A percentile compares a stretch with the other conserved stretches of the same genome.
phyloP scores from a whole-genome alignment of 179 eudicot species.

The Drosera spatulata region DNA sequence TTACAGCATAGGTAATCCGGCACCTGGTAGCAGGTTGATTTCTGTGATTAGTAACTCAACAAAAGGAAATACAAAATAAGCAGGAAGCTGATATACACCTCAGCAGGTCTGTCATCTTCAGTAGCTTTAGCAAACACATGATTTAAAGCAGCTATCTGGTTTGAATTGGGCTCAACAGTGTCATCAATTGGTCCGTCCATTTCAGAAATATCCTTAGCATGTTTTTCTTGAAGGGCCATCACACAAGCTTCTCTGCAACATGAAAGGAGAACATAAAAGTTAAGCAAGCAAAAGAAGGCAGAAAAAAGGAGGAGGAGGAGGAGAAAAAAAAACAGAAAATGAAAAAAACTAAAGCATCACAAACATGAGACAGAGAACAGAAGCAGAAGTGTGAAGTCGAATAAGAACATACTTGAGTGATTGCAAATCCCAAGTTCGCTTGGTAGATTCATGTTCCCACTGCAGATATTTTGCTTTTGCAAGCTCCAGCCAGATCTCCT shows the following conservation, averaged over 20 bases:
- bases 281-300: constrained; percentile 5
- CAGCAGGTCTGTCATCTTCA: constrained; percentile 58
- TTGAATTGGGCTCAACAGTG: constrained; percentile 12
- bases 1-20: constrained; percentile 84
- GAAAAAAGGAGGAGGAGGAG: background rate
- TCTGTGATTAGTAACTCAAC: too few species aligned
- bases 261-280: background rate
- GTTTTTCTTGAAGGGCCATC: constrained; percentile 56
- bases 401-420: constrained; percentile 46
- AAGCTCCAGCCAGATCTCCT: constrained; percentile 89
- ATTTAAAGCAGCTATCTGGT: constrained; percentile 42
- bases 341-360: background rate
- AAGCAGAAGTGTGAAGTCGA: background rate
- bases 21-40: constrained; percentile 28
- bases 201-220: constrained; percentile 20
- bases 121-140: constrained; percentile 52
- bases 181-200: constrained; percentile 36
- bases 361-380: background rate
- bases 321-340: too few species aligned
- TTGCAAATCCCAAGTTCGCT: constrained; percentile 63
- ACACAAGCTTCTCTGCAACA: constrained; percentile 54
- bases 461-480: constrained; percentile 70
- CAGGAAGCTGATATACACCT: constrained; percentile 24
- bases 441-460: constrained; percentile 75
- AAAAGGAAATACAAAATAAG: background rate